Percentiles rank a stretch among this genome's conserved stretches.
Evolutionary conservation across 2,329 filamentous ascomycete genomes (phyloP).

Genomic region (Trichophyton equinum): DNA sequence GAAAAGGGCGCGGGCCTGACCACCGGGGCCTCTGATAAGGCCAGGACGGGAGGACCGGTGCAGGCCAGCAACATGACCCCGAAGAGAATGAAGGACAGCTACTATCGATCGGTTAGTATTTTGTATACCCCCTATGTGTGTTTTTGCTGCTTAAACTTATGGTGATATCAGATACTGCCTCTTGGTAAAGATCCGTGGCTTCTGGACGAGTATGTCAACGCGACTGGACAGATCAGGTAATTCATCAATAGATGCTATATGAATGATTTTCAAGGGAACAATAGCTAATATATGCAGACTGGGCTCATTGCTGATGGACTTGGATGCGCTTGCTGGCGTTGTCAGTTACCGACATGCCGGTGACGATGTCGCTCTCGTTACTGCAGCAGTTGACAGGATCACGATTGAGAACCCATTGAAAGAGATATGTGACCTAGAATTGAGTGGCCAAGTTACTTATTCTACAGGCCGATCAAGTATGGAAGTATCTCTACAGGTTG

Average conservation of each 20-base stretch:
- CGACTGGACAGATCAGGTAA: slow-evolving; percentile 58
- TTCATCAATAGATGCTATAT: background rate
- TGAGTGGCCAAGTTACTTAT: slow-evolving; percentile 57
- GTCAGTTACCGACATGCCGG: slow-evolving; percentile 63
- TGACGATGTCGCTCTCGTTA: slow-evolving; percentile 51
- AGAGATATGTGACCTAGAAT: slow-evolving; percentile 66
- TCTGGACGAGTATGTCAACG: slow-evolving; percentile 65
- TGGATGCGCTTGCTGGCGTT: slow-evolving; percentile 64
- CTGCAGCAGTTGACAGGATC: slow-evolving; percentile 52
- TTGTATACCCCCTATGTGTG: background rate
- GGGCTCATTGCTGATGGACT: slow-evolving; percentile 65
- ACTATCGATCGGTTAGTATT: slow-evolving; percentile 49
- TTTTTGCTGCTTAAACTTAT: background rate
- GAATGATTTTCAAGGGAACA: background rate
- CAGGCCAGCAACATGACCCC: slow-evolving; percentile 40
- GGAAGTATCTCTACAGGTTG: slow-evolving; percentile 62
- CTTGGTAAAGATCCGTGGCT: slow-evolving; percentile 64
- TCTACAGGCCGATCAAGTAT: slow-evolving; percentile 61
- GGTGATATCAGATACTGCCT: slow-evolving; percentile 47
- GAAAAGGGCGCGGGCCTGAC: slow-evolving; percentile 21
- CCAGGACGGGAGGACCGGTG: slow-evolving; percentile 28
- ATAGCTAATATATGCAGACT: slow-evolving; percentile 35
- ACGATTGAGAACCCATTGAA: slow-evolving; percentile 58
- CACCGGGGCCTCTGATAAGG: slow-evolving; percentile 16
- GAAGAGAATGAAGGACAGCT: slow-evolving; percentile 59